phyloP scores from a whole-genome alignment of 345 rosid genomes.

The Nasturtium officinale region DNA sequence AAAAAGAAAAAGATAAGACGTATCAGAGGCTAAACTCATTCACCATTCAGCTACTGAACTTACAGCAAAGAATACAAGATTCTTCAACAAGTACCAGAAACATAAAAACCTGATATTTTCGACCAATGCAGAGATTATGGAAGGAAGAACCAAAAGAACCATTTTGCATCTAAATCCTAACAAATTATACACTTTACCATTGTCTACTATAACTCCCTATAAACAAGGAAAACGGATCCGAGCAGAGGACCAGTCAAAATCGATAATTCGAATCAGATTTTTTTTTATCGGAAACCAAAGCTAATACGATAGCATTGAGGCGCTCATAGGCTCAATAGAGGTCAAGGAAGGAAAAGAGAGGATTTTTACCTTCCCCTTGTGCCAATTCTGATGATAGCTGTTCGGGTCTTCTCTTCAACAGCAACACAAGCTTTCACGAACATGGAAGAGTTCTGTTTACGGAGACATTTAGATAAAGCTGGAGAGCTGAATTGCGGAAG shows the following conservation, averaged over 20 bases:
- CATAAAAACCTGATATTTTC: not conserved
- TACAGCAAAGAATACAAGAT: not conserved
- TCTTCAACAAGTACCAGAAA: not conserved
- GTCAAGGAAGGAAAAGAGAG: conserved; percentile 17
- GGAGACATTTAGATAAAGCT: conserved; percentile 39
- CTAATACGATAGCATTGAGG: not conserved
- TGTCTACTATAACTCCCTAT: not conserved
- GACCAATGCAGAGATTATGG: not conserved
- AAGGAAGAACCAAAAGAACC: not conserved
- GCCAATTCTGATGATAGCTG: conserved; percentile 77
- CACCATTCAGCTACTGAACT: conserved; percentile 3
- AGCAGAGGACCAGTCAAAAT: not conserved
- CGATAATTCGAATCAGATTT: not conserved
- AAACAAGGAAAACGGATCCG: conserved; percentile 23
- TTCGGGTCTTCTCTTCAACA: conserved; percentile 69
- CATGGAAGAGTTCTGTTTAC: conserved; percentile 39
- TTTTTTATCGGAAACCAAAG: not conserved
- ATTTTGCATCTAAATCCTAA: not conserved
- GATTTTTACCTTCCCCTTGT: conserved; percentile 84
- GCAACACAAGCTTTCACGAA: conserved; percentile 66
- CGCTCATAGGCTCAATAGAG: not conserved
- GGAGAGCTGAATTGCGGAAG: conserved; percentile 44
- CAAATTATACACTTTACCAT: not conserved
- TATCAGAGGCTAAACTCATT: conserved; percentile 15
- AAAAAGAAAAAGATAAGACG: conserved; percentile 15